Evolutionary conservation across 768 basidiomycete species (phyloP).

Genomic region (Cystoderma amianthinum): DNA sequence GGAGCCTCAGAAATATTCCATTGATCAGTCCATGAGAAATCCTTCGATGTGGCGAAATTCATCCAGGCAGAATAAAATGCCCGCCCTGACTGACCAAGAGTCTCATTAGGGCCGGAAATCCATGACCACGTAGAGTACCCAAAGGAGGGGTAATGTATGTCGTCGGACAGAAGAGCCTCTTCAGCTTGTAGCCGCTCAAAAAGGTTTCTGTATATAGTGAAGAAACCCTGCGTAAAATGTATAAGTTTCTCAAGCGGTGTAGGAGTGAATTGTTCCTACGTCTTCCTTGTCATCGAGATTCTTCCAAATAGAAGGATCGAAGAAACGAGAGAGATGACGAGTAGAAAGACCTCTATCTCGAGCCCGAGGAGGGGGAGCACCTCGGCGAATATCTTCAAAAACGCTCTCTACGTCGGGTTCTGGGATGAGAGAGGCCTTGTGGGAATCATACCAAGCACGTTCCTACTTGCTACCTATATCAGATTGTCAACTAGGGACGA

Average conservation of each 20-base stretch:
- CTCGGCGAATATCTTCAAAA: conserved; percentile 79
- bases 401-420: conserved; percentile 81
- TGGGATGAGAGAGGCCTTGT: conserved; percentile 72
- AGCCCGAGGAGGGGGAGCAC: conserved; percentile 44
- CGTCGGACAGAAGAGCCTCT: conserved; percentile 44
- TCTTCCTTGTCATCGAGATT: conserved; percentile 57
- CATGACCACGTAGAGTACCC: conserved; percentile 77
- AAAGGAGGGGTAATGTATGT: conserved; percentile 69
- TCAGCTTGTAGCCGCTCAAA: conserved; percentile 81
- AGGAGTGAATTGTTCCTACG: conserved; percentile 27
- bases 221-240: conserved; percentile 74
- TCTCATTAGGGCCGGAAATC: conserved; percentile 37
- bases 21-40: conserved; percentile 81
- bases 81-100: conserved; percentile 45
- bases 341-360: conserved; percentile 74
- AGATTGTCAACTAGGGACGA: conserved; percentile 4
- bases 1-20: conserved; percentile 84
- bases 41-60: conserved; percentile 82
- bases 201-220: conserved; percentile 79
- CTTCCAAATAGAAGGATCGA: conserved; percentile 65
- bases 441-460: conserved; percentile 96
- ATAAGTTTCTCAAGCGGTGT: not conserved
- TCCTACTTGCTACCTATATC: conserved; percentile 56
- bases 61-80: conserved; percentile 83
- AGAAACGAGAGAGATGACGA: conserved; percentile 78